phyloP scores from a whole-genome alignment of 495 filamentous ascomycete species.

The Aspergillus mulundensis region DNA sequence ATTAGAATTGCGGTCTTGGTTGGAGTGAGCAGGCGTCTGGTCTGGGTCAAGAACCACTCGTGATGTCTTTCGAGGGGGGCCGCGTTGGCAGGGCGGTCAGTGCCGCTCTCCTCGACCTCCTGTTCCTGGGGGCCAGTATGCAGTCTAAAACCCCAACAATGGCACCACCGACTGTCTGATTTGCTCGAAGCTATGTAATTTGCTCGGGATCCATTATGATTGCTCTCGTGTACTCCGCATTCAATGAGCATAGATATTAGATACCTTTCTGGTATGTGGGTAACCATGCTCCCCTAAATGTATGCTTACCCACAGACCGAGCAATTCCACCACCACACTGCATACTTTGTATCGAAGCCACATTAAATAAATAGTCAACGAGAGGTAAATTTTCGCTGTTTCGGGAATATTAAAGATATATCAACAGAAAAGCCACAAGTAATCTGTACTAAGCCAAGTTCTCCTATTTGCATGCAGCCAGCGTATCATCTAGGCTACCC shows the following conservation, averaged over 20 bases:
- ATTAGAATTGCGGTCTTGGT: constrained; percentile 4
- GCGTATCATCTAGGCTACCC: constrained; percentile 23
- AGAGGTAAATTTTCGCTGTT: constrained; percentile 43
- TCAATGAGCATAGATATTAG: too few relatives aligned
- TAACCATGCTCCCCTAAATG: too few relatives aligned
- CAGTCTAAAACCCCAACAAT: not conserved
- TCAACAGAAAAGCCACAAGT: constrained; percentile 39
- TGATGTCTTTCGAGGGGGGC: constrained; percentile 1
- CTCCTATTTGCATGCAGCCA: constrained; percentile 42
- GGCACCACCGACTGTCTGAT: not conserved
- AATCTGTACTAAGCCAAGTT: constrained; percentile 42
- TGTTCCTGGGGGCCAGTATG: not conserved
- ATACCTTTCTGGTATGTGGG: too few relatives aligned
- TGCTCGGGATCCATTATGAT: not conserved
- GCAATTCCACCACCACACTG: not conserved
- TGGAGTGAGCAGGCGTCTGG: constrained; percentile 5
- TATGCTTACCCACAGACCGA: too few relatives aligned
- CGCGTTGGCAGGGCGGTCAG: constrained; percentile 15
- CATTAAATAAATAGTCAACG: constrained; percentile 22
- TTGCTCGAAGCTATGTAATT: not conserved
- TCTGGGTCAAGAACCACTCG: not conserved
- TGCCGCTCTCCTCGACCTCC: not conserved
- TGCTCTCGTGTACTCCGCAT: too few relatives aligned
- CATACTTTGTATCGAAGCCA: not conserved
- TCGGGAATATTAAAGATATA: constrained; percentile 49